A percentile compares a stretch with the other conserved stretches of the same genome.
Conservation (phyloP, 495 filamentous ascomycete genomes). For the Symbiotaphrina buchneri region DNA sequence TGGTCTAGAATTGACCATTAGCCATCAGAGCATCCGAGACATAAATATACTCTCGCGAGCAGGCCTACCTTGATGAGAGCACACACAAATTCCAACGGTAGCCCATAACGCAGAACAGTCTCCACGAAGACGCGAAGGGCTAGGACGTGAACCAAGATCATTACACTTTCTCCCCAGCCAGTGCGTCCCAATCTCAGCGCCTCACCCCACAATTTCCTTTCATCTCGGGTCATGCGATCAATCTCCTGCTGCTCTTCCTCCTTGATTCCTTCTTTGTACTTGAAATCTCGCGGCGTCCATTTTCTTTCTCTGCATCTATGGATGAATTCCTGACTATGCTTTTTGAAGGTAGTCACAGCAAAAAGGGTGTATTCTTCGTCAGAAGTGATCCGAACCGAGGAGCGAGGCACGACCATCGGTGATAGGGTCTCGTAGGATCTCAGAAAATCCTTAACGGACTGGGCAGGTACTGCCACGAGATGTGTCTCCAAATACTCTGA, state of each 20-base stretch:
- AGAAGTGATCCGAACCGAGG: slow-evolving; percentile 46
- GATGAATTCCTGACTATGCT: slow-evolving; percentile 59
- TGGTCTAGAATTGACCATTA: slow-evolving; percentile 30
- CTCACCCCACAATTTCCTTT: slow-evolving; percentile 75
- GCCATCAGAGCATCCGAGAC: neutral
- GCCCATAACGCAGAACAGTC: slow-evolving; percentile 80
- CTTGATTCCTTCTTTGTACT: slow-evolving; percentile 69
- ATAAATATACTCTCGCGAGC: no score
- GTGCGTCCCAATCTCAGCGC: slow-evolving; percentile 68
- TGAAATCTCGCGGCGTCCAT: slow-evolving; percentile 88
- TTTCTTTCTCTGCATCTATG: slow-evolving; percentile 76
- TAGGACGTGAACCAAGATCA: slow-evolving; percentile 85
- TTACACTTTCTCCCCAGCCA: slow-evolving; percentile 81
- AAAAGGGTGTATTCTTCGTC: slow-evolving; percentile 80
- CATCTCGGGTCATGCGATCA: slow-evolving; percentile 52
- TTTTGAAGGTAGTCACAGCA: slow-evolving; percentile 84
- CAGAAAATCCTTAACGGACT: slow-evolving; percentile 63
- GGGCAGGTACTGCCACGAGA: slow-evolving; percentile 64
- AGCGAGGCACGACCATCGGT: slow-evolving; percentile 76
- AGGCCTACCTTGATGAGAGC: slow-evolving; percentile 54
- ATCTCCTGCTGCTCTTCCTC: slow-evolving; percentile 76
- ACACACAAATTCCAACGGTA: slow-evolving; percentile 73
- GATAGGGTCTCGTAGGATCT: slow-evolving; percentile 71
- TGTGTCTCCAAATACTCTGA: slow-evolving; percentile 96
- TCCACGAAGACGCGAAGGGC: slow-evolving; percentile 89